phyloP scores from a whole-genome alignment of 139 green algal genomes.

The Tetradesmus obliquus region DNA sequence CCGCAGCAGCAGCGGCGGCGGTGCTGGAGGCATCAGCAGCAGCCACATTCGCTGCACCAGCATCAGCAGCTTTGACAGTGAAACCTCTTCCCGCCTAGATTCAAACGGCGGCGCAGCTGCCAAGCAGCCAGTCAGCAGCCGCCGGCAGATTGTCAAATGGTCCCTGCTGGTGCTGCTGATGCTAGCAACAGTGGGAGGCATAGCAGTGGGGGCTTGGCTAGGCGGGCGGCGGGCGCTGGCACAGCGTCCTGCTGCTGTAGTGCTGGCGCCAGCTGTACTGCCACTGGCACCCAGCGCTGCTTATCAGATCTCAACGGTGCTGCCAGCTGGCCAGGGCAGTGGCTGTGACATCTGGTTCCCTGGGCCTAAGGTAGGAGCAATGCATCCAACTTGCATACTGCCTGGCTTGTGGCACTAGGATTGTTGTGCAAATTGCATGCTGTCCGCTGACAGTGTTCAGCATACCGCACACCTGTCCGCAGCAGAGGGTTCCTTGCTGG shows the following conservation, averaged over 20 bases:
- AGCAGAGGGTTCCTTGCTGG: too few species aligned
- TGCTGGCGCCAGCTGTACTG: not conserved
- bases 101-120: not conserved
- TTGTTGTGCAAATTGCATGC: not conserved
- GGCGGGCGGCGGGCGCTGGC: not conserved
- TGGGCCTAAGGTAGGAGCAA: not conserved
- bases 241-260: not conserved
- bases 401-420: too few species aligned
- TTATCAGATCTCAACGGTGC: not conserved
- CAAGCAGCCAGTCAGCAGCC: not conserved
- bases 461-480: too few species aligned
- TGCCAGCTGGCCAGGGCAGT: not conserved
- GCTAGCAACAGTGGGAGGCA: not conserved
- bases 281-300: not conserved
- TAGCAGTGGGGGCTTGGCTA: not conserved
- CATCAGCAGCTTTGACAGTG: not conserved
- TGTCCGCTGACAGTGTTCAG: not conserved
- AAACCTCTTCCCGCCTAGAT: not conserved
- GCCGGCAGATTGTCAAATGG: not conserved
- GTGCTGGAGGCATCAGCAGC: too few species aligned
- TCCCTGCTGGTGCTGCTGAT: not conserved
- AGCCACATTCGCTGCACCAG: not conserved
- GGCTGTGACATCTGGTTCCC: not conserved
- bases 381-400: not conserved
- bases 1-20: too few species aligned